These are phyloP conservation scores for Cudoniella acicularis DNA, from an alignment of 495 filamentous ascomycete species.

Conservation along the genomic window DNA sequence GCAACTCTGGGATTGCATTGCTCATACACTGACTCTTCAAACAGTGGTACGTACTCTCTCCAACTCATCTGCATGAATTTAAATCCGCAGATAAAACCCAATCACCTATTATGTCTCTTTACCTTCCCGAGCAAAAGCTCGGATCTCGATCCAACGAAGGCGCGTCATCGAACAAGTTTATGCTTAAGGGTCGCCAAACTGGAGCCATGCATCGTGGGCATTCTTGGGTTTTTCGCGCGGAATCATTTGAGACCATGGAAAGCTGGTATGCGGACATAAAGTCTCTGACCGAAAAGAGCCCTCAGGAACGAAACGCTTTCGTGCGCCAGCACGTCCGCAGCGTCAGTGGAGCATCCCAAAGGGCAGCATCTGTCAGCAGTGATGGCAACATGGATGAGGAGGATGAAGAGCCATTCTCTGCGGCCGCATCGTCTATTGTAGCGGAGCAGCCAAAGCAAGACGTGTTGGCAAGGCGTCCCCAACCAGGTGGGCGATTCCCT, in stretches of 20 bases:
- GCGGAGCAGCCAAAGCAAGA: slow-evolving; percentile 43
- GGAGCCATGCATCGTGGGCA: slow-evolving; percentile 92
- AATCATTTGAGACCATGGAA: slow-evolving; percentile 90
- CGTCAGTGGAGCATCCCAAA: slow-evolving; percentile 62
- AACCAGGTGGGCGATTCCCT: slow-evolving; percentile 87
- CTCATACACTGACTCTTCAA: slow-evolving; percentile 31
- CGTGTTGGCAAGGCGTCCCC: slow-evolving; percentile 53
- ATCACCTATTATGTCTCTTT: slow-evolving; percentile 89
- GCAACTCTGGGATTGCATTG: no score
- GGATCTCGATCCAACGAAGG: slow-evolving; percentile 84
- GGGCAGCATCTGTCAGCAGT: slow-evolving; percentile 57
- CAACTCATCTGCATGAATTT: slow-evolving; percentile 97
- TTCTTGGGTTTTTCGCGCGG: slow-evolving; percentile 95
- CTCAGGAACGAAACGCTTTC: slow-evolving; percentile 83
- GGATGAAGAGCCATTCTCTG: slow-evolving; percentile 81
- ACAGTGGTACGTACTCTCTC: slow-evolving; percentile 87
- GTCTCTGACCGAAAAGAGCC: slow-evolving; percentile 78
- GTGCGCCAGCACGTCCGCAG: slow-evolving; percentile 74
- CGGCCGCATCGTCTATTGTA: slow-evolving; percentile 47
- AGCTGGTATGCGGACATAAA: slow-evolving; percentile 90
- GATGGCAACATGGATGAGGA: slow-evolving; percentile 77
- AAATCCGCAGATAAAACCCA: slow-evolving; percentile 72
- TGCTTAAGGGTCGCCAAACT: slow-evolving; percentile 92
- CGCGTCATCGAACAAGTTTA: slow-evolving; percentile 94
- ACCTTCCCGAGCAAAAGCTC: slow-evolving; percentile 89